phyloP scores from a whole-genome alignment of 1,284 basidiomycete genomes.

The Ustilago loliicola region DNA sequence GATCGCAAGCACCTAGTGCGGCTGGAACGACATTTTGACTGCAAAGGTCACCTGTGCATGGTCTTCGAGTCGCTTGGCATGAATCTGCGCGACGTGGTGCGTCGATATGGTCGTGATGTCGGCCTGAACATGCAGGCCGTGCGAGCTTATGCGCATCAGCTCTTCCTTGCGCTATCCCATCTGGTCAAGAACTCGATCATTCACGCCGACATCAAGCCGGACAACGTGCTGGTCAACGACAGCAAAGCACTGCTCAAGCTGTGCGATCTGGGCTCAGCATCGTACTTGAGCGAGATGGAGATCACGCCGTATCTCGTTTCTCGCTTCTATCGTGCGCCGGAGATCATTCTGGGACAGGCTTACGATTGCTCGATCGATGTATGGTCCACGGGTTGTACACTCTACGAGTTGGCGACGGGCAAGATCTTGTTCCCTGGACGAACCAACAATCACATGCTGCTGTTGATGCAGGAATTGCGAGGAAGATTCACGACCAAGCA shows the following conservation, averaged over 20 bases:
- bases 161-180: constrained; percentile 87
- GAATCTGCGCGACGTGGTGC: constrained; percentile 97
- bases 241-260: constrained; percentile 93
- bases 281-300: constrained; percentile 92
- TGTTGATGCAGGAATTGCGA: constrained; percentile 83
- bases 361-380: constrained; percentile 95
- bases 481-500: constrained; percentile 93
- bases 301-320: constrained; percentile 98
- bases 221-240: constrained; percentile 78
- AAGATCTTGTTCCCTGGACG: constrained; percentile 97
- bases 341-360: constrained; percentile 95
- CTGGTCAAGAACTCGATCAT: constrained; percentile 91
- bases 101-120: constrained; percentile 98
- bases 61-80: constrained; percentile 95
- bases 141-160: constrained; percentile 95
- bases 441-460: constrained; percentile 96
- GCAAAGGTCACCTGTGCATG: constrained; percentile 94
- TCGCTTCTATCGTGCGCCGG: constrained; percentile 97
- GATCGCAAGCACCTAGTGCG: constrained; percentile 96
- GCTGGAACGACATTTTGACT: constrained; percentile 92
- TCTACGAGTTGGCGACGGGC: constrained; percentile 98
- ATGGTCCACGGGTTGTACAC: constrained; percentile 97
- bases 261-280: constrained; percentile 95
- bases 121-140: constrained; percentile 96
- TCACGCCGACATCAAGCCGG: constrained; percentile 87